These are phyloP conservation scores for Penicillium riverlandense DNA, from an alignment of 495 filamentous ascomycete genomes.

Conservation along the genomic window DNA sequence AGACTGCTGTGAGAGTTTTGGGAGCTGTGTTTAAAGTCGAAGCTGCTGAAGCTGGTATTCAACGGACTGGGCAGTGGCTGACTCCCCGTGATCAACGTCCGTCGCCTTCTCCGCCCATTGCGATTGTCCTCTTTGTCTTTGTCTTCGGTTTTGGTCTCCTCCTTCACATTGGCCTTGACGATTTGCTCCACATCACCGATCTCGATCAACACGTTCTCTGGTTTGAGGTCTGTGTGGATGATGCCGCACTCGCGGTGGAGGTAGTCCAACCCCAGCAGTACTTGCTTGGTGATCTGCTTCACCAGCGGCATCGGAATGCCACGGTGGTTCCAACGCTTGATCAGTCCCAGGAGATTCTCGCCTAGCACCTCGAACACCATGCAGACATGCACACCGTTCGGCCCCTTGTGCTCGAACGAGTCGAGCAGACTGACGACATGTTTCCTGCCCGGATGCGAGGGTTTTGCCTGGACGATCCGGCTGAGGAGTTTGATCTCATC, in stretches of 20 bases:
- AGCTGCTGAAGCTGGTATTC: slow-evolving; percentile 78
- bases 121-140: slow-evolving; percentile 91
- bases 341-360: slow-evolving; percentile 90
- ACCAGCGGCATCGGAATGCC: slow-evolving; percentile 94
- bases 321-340: slow-evolving; percentile 97
- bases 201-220: slow-evolving; percentile 97
- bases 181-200: slow-evolving; percentile 98
- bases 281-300: slow-evolving; percentile 98
- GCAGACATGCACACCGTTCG: slow-evolving; percentile 93
- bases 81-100: slow-evolving; percentile 94
- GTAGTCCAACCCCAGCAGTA: slow-evolving; percentile 90
- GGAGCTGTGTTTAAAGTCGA: slow-evolving; percentile 63
- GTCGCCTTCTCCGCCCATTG: slow-evolving; percentile 84
- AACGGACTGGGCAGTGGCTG: slow-evolving; percentile 94
- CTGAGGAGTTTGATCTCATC: slow-evolving; percentile 98
- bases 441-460: slow-evolving; percentile 82
- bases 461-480: slow-evolving; percentile 92
- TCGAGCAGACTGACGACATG: slow-evolving; percentile 95
- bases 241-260: slow-evolving; percentile 97
- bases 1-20: slow-evolving; percentile 74
- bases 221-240: slow-evolving; percentile 97
- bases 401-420: slow-evolving; percentile 96
- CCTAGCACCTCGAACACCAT: slow-evolving; percentile 99
- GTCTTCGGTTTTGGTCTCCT: slow-evolving; percentile 57
- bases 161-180: slow-evolving; percentile 91